Percentiles rank a stretch among this genome's conserved stretches.
Evolutionary conservation across 768 basidiomycete genomes (phyloP).

Genomic region (Naganishia friedmannii): DNA sequence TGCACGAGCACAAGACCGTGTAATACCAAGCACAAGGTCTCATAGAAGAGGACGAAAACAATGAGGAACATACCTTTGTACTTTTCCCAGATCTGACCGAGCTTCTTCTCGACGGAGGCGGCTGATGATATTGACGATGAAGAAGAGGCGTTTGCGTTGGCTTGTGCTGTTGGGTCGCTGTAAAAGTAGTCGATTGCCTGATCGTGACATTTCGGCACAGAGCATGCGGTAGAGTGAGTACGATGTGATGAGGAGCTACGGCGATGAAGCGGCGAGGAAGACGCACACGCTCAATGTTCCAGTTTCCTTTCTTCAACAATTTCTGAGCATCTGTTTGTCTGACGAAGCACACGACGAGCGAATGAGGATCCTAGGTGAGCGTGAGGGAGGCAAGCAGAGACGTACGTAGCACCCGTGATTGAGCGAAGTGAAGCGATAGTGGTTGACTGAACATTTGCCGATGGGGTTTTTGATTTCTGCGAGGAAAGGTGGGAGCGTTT

Average conservation of each 20-base stretch:
- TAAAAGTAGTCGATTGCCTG: conserved; percentile 50
- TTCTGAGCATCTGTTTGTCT: conserved; percentile 43
- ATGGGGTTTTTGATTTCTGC: conserved; percentile 19
- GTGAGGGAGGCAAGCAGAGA: neutral
- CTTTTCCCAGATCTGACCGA: conserved; percentile 50
- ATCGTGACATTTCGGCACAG: neutral
- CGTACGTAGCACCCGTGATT: conserved; percentile 48
- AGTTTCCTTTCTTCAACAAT: conserved; percentile 46
- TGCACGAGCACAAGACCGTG: neutral
- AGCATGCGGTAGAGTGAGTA: neutral
- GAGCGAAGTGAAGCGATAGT: conserved; percentile 31
- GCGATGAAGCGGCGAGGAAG: neutral
- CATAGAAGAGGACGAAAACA: neutral
- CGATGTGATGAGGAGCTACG: neutral
- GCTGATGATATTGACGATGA: conserved; percentile 4
- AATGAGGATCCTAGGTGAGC: neutral
- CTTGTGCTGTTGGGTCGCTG: conserved; percentile 41
- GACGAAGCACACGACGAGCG: neutral
- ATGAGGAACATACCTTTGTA: conserved; percentile 46
- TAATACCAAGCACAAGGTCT: too few species aligned
- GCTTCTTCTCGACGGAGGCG: conserved; percentile 45
- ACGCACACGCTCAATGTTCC: conserved; percentile 45
- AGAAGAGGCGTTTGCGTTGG: conserved; percentile 28
- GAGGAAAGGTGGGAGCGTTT: too few species aligned
- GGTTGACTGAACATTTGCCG: neutral